Evolutionary conservation across 192 early-diverging fungal species (phyloP), one percentile per base, ranked within the genome.

Genomic region (Blastocladiella britannica): DNA sequence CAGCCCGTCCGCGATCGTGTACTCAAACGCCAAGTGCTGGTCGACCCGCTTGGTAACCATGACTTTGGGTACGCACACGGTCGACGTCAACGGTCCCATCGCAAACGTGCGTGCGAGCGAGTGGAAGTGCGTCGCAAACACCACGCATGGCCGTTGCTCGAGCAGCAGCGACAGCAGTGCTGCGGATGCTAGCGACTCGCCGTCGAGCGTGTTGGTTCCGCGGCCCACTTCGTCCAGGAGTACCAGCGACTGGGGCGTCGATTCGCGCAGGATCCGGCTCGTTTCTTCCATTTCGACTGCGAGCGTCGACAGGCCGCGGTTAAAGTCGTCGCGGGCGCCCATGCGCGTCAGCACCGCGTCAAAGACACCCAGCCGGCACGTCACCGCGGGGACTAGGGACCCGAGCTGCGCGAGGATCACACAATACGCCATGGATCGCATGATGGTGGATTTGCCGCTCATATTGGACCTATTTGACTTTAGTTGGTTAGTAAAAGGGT

Each of bases 141-240:
- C 61, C 5, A 87, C 91, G 29, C 95, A 65, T 60, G 93, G 95
- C 20, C 88, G 81, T 12, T 87, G 72, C 25, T 86, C 75, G 0
- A 82, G 78, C 9, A 85, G 78, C 24, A 99, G 67, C 26, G 86
- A 75, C 57, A 93, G 85, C 15, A 99, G 70, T 4, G 91, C 91
- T 4, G 87, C 72, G 68, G 82, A 91, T 0, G 96, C 96, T 59
- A 99, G 91, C 4, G 96, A 88, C 65, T 89, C 85, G 28, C 95
- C 96, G 68, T 99, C 93, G 71, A 87, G 88, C 0, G 96, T 99
- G 61, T 80, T 85, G 4, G 96, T 99, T 5, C 93, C 96, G 29
- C 96, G 78, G 57, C 96, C 96, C 26, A 99, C 77, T 73, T 99
- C 93, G 68, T 99, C 96, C 51, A 99, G 66, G 59, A 97, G 91